phyloP scores from a whole-genome alignment of 306 rosid genomes.

The Lathyrus tuberosus region DNA sequence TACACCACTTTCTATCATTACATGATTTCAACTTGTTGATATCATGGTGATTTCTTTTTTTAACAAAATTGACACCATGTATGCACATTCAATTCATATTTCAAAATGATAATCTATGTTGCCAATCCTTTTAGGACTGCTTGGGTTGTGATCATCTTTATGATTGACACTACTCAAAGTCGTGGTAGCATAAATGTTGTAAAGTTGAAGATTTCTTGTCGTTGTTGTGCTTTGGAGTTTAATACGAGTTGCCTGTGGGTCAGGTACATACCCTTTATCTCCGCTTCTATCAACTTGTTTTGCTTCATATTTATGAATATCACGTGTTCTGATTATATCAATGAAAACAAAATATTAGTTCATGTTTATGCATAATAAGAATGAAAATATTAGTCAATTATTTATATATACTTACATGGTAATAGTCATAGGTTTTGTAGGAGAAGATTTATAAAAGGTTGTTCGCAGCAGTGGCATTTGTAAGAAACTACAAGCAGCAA shows the following conservation, averaged over 20 bases:
- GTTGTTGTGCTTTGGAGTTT: background rate
- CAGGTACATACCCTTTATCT: background rate
- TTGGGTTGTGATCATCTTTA: background rate
- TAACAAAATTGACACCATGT: too few species aligned
- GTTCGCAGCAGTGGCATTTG: too few species aligned
- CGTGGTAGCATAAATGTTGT: background rate
- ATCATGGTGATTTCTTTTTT: too few species aligned
- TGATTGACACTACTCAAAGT: background rate
- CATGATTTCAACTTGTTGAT: too few species aligned
- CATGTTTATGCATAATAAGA: background rate
- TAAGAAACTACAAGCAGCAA: too few species aligned
- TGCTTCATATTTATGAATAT: background rate
- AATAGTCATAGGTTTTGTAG: background rate
- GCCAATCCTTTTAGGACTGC: background rate
- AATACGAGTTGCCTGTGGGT: background rate
- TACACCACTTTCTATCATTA: too few species aligned
- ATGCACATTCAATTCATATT: too few species aligned
- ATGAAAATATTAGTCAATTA: background rate
- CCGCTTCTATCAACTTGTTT: background rate
- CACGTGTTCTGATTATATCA: background rate
- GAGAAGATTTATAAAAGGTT: too few species aligned
- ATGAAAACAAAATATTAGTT: background rate
- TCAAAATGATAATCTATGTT: too few species aligned
- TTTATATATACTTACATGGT: slow-evolving; percentile 27
- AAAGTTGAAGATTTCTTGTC: background rate